Base-by-base conservation (phyloP, 2,329 filamentous ascomycete genomes). In the Clonostachys rosea region DNA sequence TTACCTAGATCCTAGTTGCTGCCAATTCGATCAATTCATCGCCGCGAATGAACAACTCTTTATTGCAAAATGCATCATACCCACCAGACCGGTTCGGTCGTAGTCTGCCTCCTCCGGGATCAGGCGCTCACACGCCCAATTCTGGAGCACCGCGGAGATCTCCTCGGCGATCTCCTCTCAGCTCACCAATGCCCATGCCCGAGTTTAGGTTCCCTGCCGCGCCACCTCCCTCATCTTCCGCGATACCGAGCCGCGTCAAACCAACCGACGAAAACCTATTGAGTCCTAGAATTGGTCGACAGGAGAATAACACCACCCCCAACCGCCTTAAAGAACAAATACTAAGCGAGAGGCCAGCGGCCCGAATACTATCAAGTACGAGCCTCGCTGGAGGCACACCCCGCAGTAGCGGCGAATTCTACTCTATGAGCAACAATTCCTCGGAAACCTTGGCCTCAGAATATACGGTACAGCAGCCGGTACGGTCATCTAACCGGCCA, bases 401-500 rank as follows among this genome's bases (percentile, higher is more conserved):
- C 20, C 78, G 94, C 56, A 96, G 89, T 53, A 99, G 94, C 62
- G 88, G 87, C 46, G 94, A 99, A 59, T 95, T 97, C 58, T 97
- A 96, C 65, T 91, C 91, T 1, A 71, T 92, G 63, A 96, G 92
- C 70, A 96, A 97, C 62, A 87, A 96, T 60, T 97, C 94, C 7
- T 89, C 87, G 14, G 94, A 99, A 64, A 99, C 94, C 4, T 64
- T 97, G 43, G 86, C 86, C 11, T 99, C 94, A 0, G 94, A 97
- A 65, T 95, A 95, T 60, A 79, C 87, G 13, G 72, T 83, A 16
- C 81, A 84, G 44, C 58, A 58, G 8, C 49, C 58, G 18, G 45
- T 50, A 14, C 56, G 69, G 45, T 57, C 61, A 2, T 60, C 65
- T 12, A 62, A 55, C 40, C 63, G 69, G 24, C 70, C 76, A 30